These are phyloP conservation scores for Roridomyces roridus DNA, from an alignment of 768 basidiomycete species.

Conservation along the genomic window DNA sequence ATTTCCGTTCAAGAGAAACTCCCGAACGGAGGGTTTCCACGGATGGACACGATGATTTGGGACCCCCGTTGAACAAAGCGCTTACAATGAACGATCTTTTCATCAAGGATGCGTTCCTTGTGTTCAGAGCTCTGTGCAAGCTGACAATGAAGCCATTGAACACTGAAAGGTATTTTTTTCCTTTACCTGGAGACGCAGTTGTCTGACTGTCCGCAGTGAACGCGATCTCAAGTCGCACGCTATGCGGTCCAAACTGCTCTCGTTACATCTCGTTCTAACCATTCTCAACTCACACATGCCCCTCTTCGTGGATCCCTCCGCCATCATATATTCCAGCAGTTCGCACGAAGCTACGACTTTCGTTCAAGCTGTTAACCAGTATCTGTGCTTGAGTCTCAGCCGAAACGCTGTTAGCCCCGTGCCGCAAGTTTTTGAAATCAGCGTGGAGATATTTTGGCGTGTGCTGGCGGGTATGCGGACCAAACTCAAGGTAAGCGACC, in stretches of 20 bases:
- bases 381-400: conserved; percentile 90
- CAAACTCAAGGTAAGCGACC: conserved; percentile 83
- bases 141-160: conserved; percentile 97
- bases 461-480: conserved; percentile 93
- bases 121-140: conserved; percentile 96
- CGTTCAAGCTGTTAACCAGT: conserved; percentile 93
- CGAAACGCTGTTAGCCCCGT: conserved; percentile 96
- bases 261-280: conserved; percentile 91
- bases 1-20: conserved; percentile 35
- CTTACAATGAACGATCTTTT: conserved; percentile 87
- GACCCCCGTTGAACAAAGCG: conserved; percentile 41
- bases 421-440: conserved; percentile 95
- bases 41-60: conserved; percentile 36
- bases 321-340: conserved; percentile 92
- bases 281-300: conserved; percentile 92
- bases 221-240: conserved; percentile 95
- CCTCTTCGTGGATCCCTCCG: conserved; percentile 84
- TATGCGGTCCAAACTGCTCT: conserved; percentile 95
- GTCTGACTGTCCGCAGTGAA: conserved; percentile 61
- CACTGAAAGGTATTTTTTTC: conserved; percentile 74
- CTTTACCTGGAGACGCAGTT: background rate
- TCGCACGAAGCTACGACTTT: conserved; percentile 89
- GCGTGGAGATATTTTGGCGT: conserved; percentile 98
- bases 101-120: conserved; percentile 97
- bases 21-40: conserved; percentile 42